A percentile compares a stretch with the other conserved stretches of the same genome.
Evolutionary conservation across 2,329 filamentous ascomycete species (phyloP).

Genomic region (Fusarium fracticaudum): DNA sequence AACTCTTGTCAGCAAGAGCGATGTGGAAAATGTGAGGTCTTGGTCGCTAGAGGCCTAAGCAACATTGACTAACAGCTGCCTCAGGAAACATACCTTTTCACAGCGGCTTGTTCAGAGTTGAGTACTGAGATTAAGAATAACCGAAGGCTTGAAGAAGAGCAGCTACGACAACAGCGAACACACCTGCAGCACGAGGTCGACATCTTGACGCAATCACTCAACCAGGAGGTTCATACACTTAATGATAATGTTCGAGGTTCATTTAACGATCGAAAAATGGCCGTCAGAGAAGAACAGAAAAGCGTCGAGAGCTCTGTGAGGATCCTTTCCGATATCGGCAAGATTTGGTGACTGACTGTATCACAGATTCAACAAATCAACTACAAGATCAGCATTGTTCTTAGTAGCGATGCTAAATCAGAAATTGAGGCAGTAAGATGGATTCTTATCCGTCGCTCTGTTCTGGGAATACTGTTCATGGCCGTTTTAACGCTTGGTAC

Average conservation of each 20-base stretch:
- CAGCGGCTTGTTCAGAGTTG: slow-evolving; percentile 91
- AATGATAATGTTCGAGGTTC: slow-evolving; percentile 94
- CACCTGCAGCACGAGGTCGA: slow-evolving; percentile 96
- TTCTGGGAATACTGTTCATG: slow-evolving; percentile 73
- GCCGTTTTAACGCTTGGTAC: slow-evolving; percentile 68
- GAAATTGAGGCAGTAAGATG: slow-evolving; percentile 92
- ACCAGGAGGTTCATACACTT: slow-evolving; percentile 81
- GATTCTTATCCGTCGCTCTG: slow-evolving; percentile 75
- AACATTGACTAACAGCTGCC: slow-evolving; percentile 23
- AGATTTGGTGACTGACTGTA: slow-evolving; percentile 13
- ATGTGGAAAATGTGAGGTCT: slow-evolving; percentile 78
- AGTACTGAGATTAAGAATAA: slow-evolving; percentile 86
- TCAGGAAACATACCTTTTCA: slow-evolving; percentile 88
- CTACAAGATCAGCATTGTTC: slow-evolving; percentile 91
- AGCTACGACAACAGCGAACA: slow-evolving; percentile 82
- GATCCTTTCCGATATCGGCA: slow-evolving; percentile 19
- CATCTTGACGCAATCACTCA: slow-evolving; percentile 84
- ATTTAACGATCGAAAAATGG: slow-evolving; percentile 96
- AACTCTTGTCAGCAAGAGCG: slow-evolving; percentile 86
- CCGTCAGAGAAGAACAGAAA: slow-evolving; percentile 87
- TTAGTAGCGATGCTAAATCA: slow-evolving; percentile 90
- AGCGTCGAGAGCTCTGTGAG: slow-evolving; percentile 80
- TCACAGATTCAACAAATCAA: slow-evolving; percentile 87
- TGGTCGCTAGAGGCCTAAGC: neutral
- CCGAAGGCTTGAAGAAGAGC: slow-evolving; percentile 79